Evolutionary conservation across 2,329 filamentous ascomycete genomes (phyloP), one percentile per base, ranked within the genome.

Genomic region (Hymenoscyphus linearis): DNA sequence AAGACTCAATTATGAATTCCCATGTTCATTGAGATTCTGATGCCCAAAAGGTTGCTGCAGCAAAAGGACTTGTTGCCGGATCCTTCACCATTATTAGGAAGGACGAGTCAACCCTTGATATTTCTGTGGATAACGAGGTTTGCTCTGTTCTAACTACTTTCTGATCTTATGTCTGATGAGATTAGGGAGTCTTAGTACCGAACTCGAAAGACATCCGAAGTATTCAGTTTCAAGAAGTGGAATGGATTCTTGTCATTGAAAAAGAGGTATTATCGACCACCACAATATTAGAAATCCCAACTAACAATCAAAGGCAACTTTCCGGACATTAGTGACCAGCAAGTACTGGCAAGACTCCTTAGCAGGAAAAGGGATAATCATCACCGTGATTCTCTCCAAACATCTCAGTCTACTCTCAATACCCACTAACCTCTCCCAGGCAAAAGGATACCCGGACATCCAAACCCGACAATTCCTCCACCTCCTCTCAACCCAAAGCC

Each of bases 381-480:
- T 93, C 25, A 93, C 90, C 3, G 88, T 88, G 76, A 37, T 70
- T 58, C 3, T 1, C n/a, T 34, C 36, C 31, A 16, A 16, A 25
- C n/a, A n/a, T 25, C 31, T 10, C 27, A 4, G 10, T 14, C 18
- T 55, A 4, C 31, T 16, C 22, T n/a, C 6, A 25, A 3, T 13
- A n/a, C 14, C n/a, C n/a, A n/a, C 62, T 5, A 55, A 16, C 12
- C 37, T 18, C 2, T 27, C 27, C 3, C 58, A 91, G 87, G 90
- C 85, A 0, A 95, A 93, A 78, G 91, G 91, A 1, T 95, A 91
- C 69, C 90, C 91, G 0, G 91, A 95, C 67, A 76, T 93, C 55
- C 80, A 82, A 1, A 91, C 89, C 0, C 79, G 88, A 7, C 79
- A 80, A 16, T 86, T 93, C 58, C 75, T 93, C 1, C 78, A 80